Base-by-base conservation (phyloP, 768 basidiomycete genomes). In the Glaciozyma antarctica region DNA sequence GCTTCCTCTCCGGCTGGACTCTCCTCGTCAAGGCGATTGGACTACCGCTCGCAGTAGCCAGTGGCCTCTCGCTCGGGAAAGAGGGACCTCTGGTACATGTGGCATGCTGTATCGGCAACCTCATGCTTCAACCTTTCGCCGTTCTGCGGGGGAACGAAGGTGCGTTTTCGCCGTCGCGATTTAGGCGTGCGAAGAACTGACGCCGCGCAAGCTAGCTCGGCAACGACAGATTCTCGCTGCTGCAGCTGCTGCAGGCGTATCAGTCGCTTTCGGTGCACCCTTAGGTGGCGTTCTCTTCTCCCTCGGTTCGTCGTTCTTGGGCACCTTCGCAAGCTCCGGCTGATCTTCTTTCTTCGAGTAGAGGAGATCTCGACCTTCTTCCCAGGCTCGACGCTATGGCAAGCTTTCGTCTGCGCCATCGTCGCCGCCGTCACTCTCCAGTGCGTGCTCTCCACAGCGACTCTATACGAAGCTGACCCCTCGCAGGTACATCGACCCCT, bases 111-210 rank as follows among this genome's bases (percentile, higher is more conserved):
- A 79, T 94, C 28, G 93, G 90, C 12, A 99, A 97, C 74, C 93
- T 98, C 65, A 81, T 91, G 67, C 90, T 89, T 72, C 82, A 94
- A 17, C 83, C 86, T 73, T 85, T 88, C 69, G 75, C 75, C 43
- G 92, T 95, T 75, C 94, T 95, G 73, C 90, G 97, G 76, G 87
- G 82, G 60, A 99, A 97, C 71, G 95, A 98, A 82, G 90, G 91
- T 65, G 38, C 1, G 60, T 19, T 43, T 5, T 34, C 49, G 9
- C 30, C 26, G 12, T 45, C 13, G 32, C 32, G 30, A n/a, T 5
- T 3, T 2, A 0, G n/a, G 8, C 1, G 6, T 41, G 24, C 13
- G n/a, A 3, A 9, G 7, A n/a, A 13, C 38, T 53, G 16, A 24
- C 1, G 19, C 30, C 3, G 16, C 7, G 2, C 2, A 15, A 10